Base-by-base conservation (phyloP, 2,329 filamentous ascomycete species). In the Penicillium sp. region DNA sequence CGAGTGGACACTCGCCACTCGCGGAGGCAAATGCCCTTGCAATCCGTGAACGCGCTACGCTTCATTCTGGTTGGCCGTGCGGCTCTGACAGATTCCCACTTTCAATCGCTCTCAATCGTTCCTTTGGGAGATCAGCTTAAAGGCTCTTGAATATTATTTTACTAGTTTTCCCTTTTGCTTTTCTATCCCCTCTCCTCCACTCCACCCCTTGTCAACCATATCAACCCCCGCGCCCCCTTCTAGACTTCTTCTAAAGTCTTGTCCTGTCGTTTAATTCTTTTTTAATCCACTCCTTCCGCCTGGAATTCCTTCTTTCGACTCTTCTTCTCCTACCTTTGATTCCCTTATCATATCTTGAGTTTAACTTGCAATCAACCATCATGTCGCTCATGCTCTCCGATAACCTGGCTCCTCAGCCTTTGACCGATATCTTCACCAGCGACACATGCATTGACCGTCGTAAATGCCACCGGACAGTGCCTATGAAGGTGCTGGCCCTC, bases 401-500 rank as follows among this genome's bases (percentile, higher is more conserved):
- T 62, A 75, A 73, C 60, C 65, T 78, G 60, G 63, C 75, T 61
- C 76, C 78, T 48, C 76, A 79, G 70, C 78, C 78, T 40, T 62
- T 67, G 43, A 79, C 78, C 25, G 78, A 80, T 65, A 63, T 80
- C 64, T 80, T 89, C 76, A 90, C 87, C 55, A 78, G 75, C 65
- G 87, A 90, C 71, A 89, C 87, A 45, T 85, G 87, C 71, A 89
- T 91, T 74, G 86, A 92, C 76, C 81, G 86, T 53, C 82, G 86
- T 66, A 79, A 87, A 80, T 88, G 87, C 75, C 83, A 82, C 61
- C 86, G 89, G 58, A 84, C 81, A 35, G 87, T 90, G 55, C 89
- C 89, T 37, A 91, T 92, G 89, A 86, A 86, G 73, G 86, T 92
- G 51, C 84, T 92, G 37, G 84, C 88, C 51, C 82, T 92, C 0